Conservation (phyloP, 345 rosid genomes). For the Gossypioides kirkii region DNA sequence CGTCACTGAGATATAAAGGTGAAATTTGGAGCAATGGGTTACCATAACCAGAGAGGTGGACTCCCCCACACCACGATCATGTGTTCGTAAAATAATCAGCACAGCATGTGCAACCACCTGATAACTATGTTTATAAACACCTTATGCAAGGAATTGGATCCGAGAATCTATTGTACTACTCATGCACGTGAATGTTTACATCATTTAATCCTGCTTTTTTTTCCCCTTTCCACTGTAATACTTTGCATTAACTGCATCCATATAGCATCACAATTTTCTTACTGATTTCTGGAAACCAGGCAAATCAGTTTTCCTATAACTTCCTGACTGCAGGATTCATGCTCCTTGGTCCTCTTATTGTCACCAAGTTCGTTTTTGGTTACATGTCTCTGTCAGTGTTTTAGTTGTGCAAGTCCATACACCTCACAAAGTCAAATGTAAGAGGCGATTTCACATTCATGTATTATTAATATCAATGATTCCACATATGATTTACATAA, state of each 20-base stretch:
- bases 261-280: not conserved
- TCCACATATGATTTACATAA: no score
- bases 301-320: not conserved
- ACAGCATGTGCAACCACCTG: constrained; percentile 30
- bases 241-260: not conserved
- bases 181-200: constrained; percentile 18
- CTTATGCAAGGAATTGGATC: not conserved
- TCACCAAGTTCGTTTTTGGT: constrained; percentile 2
- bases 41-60: not conserved
- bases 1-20: not conserved
- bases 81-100: constrained; percentile 14
- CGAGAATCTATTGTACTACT: constrained; percentile 4
- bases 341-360: not conserved
- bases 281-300: not conserved
- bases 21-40: not conserved
- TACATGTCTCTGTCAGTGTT: not conserved
- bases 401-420: not conserved
- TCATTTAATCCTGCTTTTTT: not conserved
- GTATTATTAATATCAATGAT: no score
- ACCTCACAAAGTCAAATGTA: no score
- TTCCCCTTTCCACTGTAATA: not conserved
- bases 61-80: constrained; percentile 24
- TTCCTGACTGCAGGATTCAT: not conserved
- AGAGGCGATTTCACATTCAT: no score
- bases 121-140: not conserved